Evolutionary conservation across 2,329 filamentous ascomycete species (phyloP).

Genomic region (Thielaviopsis ethacetica): DNA sequence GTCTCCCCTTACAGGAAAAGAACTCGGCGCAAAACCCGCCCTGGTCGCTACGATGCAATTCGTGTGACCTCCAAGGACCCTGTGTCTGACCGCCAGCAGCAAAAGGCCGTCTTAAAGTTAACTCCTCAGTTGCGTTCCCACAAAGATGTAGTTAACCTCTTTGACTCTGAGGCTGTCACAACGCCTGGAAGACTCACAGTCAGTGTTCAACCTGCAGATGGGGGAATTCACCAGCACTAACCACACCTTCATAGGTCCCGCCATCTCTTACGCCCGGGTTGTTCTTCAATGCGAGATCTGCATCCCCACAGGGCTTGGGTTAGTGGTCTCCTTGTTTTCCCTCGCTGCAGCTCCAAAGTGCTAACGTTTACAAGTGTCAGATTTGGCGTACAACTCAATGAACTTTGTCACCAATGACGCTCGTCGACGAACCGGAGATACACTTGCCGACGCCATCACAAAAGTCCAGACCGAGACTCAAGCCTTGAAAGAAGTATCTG

Average conservation of each 20-base stretch:
- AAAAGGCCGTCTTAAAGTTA: not conserved
- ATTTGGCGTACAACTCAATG: conserved; percentile 37
- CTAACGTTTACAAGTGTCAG: conserved; percentile 26
- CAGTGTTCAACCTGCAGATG: not conserved
- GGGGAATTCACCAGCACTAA: not conserved
- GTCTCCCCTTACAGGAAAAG: not conserved
- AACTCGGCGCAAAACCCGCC: not conserved
- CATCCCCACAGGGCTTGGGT: conserved; percentile 13
- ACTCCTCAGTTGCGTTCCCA: conserved; percentile 18
- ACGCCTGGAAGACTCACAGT: conserved; percentile 21
- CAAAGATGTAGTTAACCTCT: conserved; percentile 36
- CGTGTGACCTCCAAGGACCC: not conserved
- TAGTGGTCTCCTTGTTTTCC: conserved; percentile 5
- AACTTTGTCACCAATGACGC: conserved; percentile 21
- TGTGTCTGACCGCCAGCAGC: not conserved
- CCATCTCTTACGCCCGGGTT: conserved; percentile 20
- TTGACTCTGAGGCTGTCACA: conserved; percentile 36
- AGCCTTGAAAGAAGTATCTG: not conserved
- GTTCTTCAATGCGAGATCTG: conserved; percentile 20
- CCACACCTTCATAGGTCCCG: conserved; percentile 17
- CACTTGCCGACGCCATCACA: not conserved
- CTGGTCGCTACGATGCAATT: not conserved
- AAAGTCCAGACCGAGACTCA: not conserved
- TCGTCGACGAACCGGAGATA: not conserved
- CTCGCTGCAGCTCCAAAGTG: not conserved